These are phyloP conservation scores for Auxenochlorella pyrenoidosa DNA, from an alignment of 139 green algal species.

Conservation along the genomic window DNA sequence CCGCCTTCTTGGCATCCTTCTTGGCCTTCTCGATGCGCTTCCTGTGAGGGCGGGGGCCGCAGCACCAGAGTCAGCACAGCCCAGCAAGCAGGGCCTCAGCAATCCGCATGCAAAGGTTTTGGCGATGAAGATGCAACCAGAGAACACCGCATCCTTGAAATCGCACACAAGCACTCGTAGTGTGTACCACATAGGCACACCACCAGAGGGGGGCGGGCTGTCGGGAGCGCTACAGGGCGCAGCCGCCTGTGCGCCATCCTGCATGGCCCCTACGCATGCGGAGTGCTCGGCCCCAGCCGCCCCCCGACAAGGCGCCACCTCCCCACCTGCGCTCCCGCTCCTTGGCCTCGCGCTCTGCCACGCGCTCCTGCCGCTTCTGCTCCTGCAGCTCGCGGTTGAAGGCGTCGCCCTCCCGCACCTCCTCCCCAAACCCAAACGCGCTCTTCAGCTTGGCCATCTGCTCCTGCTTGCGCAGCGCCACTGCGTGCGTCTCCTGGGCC, in stretches of 20 bases:
- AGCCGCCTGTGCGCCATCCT: too few relatives aligned
- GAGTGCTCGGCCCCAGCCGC: background rate
- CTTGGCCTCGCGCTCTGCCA: constrained; percentile 50
- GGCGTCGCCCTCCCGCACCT: constrained; percentile 88
- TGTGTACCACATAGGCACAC: too few relatives aligned
- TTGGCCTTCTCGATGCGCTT: constrained; percentile 8
- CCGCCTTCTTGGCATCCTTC: constrained; percentile 36
- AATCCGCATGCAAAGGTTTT: background rate
- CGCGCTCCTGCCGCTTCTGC: constrained; percentile 56
- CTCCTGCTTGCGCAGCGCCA: constrained; percentile 80
- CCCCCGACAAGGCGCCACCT: too few relatives aligned
- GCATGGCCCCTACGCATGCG: too few relatives aligned
- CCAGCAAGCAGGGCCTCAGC: background rate
- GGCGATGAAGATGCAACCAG: too few relatives aligned
- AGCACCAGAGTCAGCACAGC: background rate
- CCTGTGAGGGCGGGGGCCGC: background rate
- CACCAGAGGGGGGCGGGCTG: too few relatives aligned
- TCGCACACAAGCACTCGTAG: too few relatives aligned
- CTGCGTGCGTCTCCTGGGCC: constrained; percentile 81
- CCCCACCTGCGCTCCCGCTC: constrained; percentile 37
- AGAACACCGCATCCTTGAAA: too few relatives aligned
- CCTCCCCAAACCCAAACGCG: constrained; percentile 71
- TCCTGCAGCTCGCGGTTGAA: constrained; percentile 92
- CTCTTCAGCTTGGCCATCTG: constrained; percentile 83
- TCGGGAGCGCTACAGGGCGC: too few relatives aligned